Percentiles rank a stretch among this genome's conserved stretches.
phyloP scores from a whole-genome alignment of 495 filamentous ascomycete species.

The Zalerion maritima region DNA sequence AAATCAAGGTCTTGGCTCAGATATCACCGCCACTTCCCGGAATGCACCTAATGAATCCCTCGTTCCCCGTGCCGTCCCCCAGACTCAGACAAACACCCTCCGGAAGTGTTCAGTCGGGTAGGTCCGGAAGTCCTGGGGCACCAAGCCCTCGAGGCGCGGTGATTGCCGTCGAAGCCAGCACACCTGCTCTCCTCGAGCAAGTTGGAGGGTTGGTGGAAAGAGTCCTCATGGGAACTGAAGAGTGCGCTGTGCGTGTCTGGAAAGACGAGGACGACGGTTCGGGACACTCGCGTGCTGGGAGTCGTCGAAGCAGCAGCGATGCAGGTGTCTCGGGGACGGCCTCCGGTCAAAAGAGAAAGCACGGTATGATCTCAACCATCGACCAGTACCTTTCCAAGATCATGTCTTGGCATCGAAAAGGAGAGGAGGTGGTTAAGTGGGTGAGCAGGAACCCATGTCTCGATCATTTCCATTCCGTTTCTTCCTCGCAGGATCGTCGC shows the following conservation, averaged over 20 bases:
- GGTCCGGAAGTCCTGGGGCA: conserved; percentile 26
- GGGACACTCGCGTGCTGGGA: conserved; percentile 20
- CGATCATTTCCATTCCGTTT: no score
- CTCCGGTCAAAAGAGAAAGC: no score
- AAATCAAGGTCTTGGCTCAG: conserved; percentile 52
- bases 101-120: no score
- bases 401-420: conserved; percentile 54
- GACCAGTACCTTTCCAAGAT: conserved; percentile 57
- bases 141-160: conserved; percentile 54
- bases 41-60: conserved; percentile 24
- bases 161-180: conserved; percentile 68
- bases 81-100: no score
- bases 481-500: no score
- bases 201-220: conserved; percentile 48
- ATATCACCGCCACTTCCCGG: conserved; percentile 63
- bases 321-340: no score
- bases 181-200: conserved; percentile 33
- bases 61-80: conserved; percentile 32
- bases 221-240: conserved; percentile 39
- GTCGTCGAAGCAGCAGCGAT: conserved; percentile 6
- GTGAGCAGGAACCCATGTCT: no score
- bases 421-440: conserved; percentile 47
- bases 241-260: conserved; percentile 45
- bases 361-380: no score
- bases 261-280: conserved; percentile 7